Evolutionary conservation across 176 grass and related monocot genomes (phyloP).

Genomic region (Cymbopogon citratus): DNA sequence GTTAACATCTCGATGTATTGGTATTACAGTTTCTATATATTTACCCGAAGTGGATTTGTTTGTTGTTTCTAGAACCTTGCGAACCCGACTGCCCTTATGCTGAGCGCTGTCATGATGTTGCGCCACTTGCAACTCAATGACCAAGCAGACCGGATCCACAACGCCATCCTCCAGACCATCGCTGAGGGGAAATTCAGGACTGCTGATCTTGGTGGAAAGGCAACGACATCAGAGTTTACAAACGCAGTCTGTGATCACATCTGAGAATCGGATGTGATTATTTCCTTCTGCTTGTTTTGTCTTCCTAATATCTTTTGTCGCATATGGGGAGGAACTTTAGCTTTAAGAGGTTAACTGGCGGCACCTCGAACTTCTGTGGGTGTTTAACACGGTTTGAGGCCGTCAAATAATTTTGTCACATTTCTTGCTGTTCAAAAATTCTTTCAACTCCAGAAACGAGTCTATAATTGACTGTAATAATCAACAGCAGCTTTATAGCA

Average conservation of each 20-base stretch:
- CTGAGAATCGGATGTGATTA: slow-evolving; percentile 27
- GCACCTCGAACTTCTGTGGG: slow-evolving; percentile 26
- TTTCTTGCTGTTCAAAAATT: slow-evolving; percentile 31
- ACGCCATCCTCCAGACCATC: slow-evolving; percentile 78
- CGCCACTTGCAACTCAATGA: slow-evolving; percentile 74
- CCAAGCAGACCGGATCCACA: slow-evolving; percentile 83
- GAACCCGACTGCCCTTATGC: slow-evolving; percentile 85
- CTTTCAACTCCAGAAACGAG: neutral
- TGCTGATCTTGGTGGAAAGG: slow-evolving; percentile 72
- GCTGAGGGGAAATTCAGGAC: slow-evolving; percentile 74
- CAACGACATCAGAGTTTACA: slow-evolving; percentile 79
- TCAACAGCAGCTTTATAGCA: slow-evolving; percentile 1
- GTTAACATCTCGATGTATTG: neutral
- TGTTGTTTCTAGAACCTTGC: slow-evolving; percentile 66
- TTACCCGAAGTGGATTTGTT: neutral
- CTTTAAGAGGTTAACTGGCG: slow-evolving; percentile 37
- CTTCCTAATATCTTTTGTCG: slow-evolving; percentile 25
- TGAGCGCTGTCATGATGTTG: slow-evolving; percentile 97
- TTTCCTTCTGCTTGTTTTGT: slow-evolving; percentile 16
- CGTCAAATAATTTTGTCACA: slow-evolving; percentile 33
- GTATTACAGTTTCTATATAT: neutral
- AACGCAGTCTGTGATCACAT: slow-evolving; percentile 83
- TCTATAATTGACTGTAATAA: slow-evolving; percentile 40
- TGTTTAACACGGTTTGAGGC: slow-evolving; percentile 26
- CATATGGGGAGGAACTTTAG: slow-evolving; percentile 33